Conservation (phyloP, 78 protist species). For the Dictyostelium capitatum region DNA sequence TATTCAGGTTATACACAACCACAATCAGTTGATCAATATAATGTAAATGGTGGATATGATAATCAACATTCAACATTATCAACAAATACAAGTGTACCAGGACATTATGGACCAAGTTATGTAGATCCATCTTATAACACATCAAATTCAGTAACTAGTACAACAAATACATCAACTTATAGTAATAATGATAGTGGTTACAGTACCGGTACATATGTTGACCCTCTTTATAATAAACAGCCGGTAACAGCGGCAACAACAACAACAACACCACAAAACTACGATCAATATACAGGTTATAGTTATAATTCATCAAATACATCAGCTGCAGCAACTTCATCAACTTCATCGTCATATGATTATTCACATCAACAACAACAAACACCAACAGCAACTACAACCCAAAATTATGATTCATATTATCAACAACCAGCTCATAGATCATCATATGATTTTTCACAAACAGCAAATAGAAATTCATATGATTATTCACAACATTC, state of each 20-base stretch:
- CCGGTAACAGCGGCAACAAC: neutral
- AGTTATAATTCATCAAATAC: neutral
- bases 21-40: neutral
- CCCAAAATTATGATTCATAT: neutral
- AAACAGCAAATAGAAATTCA: neutral
- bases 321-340: neutral
- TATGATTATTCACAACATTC: conserved; percentile 2
- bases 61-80: conserved; percentile 23
- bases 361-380: neutral
- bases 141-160: neutral
- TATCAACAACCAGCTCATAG: conserved; percentile 14
- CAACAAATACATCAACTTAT: neutral
- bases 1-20: neutral
- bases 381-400: neutral
- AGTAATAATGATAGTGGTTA: neutral
- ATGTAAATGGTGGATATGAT: neutral
- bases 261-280: neutral
- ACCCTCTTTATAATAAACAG: neutral
- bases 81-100: conserved; percentile 6
- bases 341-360: neutral
- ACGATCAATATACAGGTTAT: neutral
- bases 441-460: neutral
- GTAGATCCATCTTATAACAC: conserved; percentile 21
- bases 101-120: conserved; percentile 10
- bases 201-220: neutral